These are phyloP conservation scores for Ricinus communis DNA, from an alignment of 345 rosid genomes.

Conservation along the genomic window DNA sequence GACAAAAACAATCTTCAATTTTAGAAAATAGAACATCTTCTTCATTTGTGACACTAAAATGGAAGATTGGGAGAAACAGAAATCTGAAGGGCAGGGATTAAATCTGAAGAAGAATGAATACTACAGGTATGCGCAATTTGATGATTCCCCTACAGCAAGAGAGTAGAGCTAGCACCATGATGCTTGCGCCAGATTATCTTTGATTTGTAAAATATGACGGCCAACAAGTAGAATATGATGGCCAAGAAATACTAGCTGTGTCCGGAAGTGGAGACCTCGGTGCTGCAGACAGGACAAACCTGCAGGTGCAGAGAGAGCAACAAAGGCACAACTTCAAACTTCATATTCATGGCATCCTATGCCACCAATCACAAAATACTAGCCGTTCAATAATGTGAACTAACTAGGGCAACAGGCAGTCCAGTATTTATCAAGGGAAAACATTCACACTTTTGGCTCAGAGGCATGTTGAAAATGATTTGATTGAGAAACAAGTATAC, in stretches of 20 bases:
- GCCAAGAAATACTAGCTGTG: slow-evolving; percentile 39
- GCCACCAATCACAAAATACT: neutral
- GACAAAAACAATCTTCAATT: too few relatives aligned
- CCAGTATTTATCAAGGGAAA: neutral
- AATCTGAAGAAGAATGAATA: neutral
- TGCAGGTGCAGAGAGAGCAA: slow-evolving; percentile 29
- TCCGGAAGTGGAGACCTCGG: slow-evolving; percentile 69
- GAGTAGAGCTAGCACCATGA: neutral
- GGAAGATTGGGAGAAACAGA: too few relatives aligned
- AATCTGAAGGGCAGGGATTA: neutral
- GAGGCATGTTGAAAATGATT: too few relatives aligned
- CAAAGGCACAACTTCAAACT: neutral
- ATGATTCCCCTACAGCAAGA: neutral
- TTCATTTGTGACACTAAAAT: too few relatives aligned
- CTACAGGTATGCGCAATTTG: neutral
- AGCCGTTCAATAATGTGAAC: neutral
- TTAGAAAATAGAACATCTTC: too few relatives aligned
- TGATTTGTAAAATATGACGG: neutral
- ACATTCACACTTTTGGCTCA: neutral
- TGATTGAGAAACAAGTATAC: too few relatives aligned
- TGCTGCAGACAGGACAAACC: slow-evolving; percentile 89
- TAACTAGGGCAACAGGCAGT: neutral
- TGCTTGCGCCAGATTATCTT: neutral
- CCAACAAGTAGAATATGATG: neutral
- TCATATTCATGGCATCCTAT: neutral